Percentiles rank a stretch among this genome's conserved stretches.
Evolutionary conservation across 2,329 filamentous ascomycete genomes (phyloP).

Genomic region (Podosphaera leucotricha): DNA sequence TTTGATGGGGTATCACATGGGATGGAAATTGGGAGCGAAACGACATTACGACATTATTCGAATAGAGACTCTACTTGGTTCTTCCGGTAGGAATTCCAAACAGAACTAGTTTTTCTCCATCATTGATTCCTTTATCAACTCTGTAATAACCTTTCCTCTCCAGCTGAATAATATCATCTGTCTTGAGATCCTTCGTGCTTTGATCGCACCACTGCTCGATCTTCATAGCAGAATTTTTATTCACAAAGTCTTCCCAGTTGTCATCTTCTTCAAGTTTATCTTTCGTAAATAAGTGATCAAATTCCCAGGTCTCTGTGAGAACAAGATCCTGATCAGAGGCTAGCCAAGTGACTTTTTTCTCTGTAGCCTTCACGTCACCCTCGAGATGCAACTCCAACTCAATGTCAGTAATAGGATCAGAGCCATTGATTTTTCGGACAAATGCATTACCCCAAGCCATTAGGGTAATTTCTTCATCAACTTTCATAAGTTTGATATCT

Average conservation of each 20-base stretch:
- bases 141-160: slow-evolving; percentile 85
- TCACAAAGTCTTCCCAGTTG: slow-evolving; percentile 62
- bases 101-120: slow-evolving; percentile 35
- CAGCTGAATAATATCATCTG: slow-evolving; percentile 82
- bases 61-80: slow-evolving; percentile 17
- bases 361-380: slow-evolving; percentile 83
- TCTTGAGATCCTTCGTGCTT: slow-evolving; percentile 56
- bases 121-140: slow-evolving; percentile 41
- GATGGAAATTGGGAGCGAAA: too few species aligned
- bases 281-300: slow-evolving; percentile 88
- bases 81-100: slow-evolving; percentile 51
- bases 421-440: slow-evolving; percentile 40
- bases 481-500: slow-evolving; percentile 59
- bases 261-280: slow-evolving; percentile 83
- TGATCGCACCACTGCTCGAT: slow-evolving; percentile 58
- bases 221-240: slow-evolving; percentile 45
- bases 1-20: too few species aligned
- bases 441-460: slow-evolving; percentile 94
- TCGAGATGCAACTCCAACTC: slow-evolving; percentile 73
- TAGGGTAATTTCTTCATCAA: slow-evolving; percentile 77
- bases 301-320: slow-evolving; percentile 71
- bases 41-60: too few species aligned
- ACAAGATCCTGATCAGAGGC: slow-evolving; percentile 56
- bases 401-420: slow-evolving; percentile 39
- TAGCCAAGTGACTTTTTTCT: slow-evolving; percentile 94